Base-by-base conservation (phyloP, 2,329 filamentous ascomycete species). In the Dendrostoma leiphaemia region DNA sequence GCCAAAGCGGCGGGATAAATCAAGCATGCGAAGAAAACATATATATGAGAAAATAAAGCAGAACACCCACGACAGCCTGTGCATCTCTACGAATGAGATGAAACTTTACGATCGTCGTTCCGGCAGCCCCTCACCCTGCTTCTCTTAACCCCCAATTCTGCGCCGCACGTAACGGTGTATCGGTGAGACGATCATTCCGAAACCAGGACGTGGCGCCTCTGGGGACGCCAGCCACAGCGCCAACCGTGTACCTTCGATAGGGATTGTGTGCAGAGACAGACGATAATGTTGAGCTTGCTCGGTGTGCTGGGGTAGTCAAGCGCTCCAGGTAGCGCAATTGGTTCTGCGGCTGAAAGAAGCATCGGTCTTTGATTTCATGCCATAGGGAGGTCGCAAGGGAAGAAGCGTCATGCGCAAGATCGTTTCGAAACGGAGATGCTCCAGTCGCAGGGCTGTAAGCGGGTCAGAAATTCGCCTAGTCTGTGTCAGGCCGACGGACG, bases 151-250 rank as follows among this genome's bases (percentile, higher is more conserved):
- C 19, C 26, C 21, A 3, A 19, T 13, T 35, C 19, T 26, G 10
- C 34, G 34, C 45, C 23, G 21, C n/a, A 31, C 23, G 24, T 24
- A 40, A 48, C 46, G 32, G 32, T 37, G 19, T 48, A 34, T 48
- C 34, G 31, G 34, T 23, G 46, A 28, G 24, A 40, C 34, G 24
- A 40, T 31, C 24, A 29, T 29, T 34, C 46, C 46, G 32, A 38
- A 40, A 48, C 32, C 8, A 48, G n/a, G 34, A 29, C 26, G 34
- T 40, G 35, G 46, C 34, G 23, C 23, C 10, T 32, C 32, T 40
- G 35, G 46, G 23, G 23, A 13, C 10, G 23, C 32, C 44, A 50
- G 54, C 54, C 54, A 57, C 54, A 37, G 24, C 51, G 54, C 35
- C 54, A 57, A 37, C 28, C 40, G 34, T 26, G 29, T n/a, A 6